phyloP scores from a whole-genome alignment of 208 protist genomes.

The Herpetomonas samuelpessoai region DNA sequence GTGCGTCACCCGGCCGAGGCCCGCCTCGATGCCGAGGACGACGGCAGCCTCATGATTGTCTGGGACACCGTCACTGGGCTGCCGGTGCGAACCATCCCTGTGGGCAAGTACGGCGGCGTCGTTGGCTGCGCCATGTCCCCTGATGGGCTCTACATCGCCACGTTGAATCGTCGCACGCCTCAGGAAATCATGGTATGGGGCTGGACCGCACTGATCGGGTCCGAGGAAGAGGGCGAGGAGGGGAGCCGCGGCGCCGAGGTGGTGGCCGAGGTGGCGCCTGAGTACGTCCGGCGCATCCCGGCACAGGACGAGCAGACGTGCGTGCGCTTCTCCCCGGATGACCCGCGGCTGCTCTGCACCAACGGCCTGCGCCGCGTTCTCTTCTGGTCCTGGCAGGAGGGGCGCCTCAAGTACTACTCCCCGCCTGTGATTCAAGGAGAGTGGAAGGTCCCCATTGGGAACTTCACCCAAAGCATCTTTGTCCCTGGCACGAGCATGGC shows the following conservation, averaged over 20 bases:
- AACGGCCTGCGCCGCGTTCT: constrained; percentile 87
- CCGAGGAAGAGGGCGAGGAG: constrained; percentile 14
- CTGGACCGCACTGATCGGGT: constrained; percentile 54
- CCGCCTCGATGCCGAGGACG: constrained; percentile 66
- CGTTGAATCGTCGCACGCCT: constrained; percentile 72
- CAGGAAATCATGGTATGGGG: constrained; percentile 93
- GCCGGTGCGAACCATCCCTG: constrained; percentile 80
- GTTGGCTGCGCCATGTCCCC: constrained; percentile 86
- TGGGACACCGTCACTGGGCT: constrained; percentile 89
- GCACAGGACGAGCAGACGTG: constrained; percentile 84
- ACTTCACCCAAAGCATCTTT: constrained; percentile 89
- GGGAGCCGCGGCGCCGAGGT: constrained; percentile 15
- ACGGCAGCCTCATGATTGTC: constrained; percentile 91
- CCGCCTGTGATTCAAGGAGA: constrained; percentile 58
- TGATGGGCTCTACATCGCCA: constrained; percentile 88
- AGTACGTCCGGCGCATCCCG: constrained; percentile 69
- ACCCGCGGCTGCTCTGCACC: constrained; percentile 79
- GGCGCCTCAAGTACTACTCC: constrained; percentile 86
- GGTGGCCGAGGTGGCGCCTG: constrained; percentile 35
- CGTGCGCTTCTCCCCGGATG: constrained; percentile 80
- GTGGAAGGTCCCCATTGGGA: constrained; percentile 81
- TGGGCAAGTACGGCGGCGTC: constrained; percentile 80
- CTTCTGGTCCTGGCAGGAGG: constrained; percentile 90
- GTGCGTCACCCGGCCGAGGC: constrained; percentile 44
- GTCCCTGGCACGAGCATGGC: constrained; percentile 85